These are phyloP conservation scores for Datisca glomerata DNA, from an alignment of 306 rosid species.

Conservation along the genomic window DNA sequence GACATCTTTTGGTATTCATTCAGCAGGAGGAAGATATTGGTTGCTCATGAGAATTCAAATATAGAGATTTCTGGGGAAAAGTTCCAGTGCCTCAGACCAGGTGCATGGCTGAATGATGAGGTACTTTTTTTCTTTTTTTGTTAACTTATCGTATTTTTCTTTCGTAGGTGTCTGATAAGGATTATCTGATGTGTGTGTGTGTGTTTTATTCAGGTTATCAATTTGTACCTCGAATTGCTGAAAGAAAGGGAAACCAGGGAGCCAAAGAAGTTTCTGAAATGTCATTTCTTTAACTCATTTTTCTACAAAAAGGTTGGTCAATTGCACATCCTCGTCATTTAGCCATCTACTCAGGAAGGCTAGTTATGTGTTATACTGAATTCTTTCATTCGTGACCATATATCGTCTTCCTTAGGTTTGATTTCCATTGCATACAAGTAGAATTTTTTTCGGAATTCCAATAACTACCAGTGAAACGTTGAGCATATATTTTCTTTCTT, in stretches of 20 bases:
- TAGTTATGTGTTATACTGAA: too few species aligned
- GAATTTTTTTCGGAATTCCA: too few species aligned
- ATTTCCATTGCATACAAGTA: too few species aligned
- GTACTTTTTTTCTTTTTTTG: conserved; percentile 35
- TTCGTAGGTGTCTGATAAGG: too few species aligned
- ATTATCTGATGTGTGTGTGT: too few species aligned
- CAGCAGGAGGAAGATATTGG: conserved; percentile 58
- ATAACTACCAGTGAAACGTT: too few species aligned
- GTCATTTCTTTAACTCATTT: conserved; percentile 91
- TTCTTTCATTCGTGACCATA: too few species aligned
- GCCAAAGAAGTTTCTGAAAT: conserved; percentile 63
- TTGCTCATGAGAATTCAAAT: conserved; percentile 58
- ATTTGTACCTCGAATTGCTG: conserved; percentile 82
- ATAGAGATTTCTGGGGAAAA: conserved; percentile 57
- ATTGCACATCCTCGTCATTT: conserved; percentile 2
- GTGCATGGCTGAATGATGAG: conserved; percentile 94
- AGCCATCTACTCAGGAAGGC: background rate
- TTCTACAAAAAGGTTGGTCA: conserved; percentile 79
- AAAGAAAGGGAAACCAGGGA: conserved; percentile 93
- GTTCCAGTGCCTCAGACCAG: conserved; percentile 61
- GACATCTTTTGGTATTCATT: conserved; percentile 12
- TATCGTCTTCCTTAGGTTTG: too few species aligned
- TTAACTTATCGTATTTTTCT: conserved; percentile 5
- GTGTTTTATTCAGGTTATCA: conserved; percentile 97
- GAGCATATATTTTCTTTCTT: too few species aligned